Evolutionary conservation across 345 rosid species (phyloP).

Genomic region (Eucalyptus cladocalyx): DNA sequence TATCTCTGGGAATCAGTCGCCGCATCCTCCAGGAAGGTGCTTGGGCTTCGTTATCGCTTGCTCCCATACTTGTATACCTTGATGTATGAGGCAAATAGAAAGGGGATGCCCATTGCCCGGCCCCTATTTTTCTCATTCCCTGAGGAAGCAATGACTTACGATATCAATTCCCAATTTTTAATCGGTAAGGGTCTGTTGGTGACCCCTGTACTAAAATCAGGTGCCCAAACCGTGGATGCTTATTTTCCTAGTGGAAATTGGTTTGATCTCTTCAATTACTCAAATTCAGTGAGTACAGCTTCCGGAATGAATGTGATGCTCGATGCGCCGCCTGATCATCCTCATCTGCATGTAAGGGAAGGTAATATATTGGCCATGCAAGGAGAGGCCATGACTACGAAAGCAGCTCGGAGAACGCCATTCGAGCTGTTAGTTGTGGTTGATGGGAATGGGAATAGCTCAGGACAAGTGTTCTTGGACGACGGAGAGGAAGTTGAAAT

Average conservation of each 20-base stretch:
- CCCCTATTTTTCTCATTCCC: conserved; percentile 75
- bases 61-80: conserved; percentile 68
- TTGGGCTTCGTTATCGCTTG: conserved; percentile 50
- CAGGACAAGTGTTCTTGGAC: conserved; percentile 49
- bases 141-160: conserved; percentile 34
- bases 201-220: conserved; percentile 32
- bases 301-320: conserved; percentile 30
- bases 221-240: conserved; percentile 21
- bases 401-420: conserved; percentile 35
- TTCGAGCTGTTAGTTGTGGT: conserved; percentile 41
- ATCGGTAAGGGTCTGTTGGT: conserved; percentile 48
- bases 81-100: conserved; percentile 46
- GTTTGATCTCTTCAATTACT: conserved; percentile 54
- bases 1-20: conserved; percentile 78
- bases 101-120: conserved; percentile 62
- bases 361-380: conserved; percentile 65
- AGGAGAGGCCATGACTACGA: conserved; percentile 53
- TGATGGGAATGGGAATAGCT: conserved; percentile 18
- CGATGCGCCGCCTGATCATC: conserved; percentile 35
- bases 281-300: conserved; percentile 13
- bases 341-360: conserved; percentile 49
- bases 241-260: conserved; percentile 65
- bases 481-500: conserved; percentile 46
- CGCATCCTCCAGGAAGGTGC: conserved; percentile 47
- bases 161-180: conserved; percentile 38